A percentile compares a stretch with the other conserved stretches of the same genome.
Evolutionary conservation across 148 eudicot species (phyloP).

Genomic region (Cornus kousa): DNA sequence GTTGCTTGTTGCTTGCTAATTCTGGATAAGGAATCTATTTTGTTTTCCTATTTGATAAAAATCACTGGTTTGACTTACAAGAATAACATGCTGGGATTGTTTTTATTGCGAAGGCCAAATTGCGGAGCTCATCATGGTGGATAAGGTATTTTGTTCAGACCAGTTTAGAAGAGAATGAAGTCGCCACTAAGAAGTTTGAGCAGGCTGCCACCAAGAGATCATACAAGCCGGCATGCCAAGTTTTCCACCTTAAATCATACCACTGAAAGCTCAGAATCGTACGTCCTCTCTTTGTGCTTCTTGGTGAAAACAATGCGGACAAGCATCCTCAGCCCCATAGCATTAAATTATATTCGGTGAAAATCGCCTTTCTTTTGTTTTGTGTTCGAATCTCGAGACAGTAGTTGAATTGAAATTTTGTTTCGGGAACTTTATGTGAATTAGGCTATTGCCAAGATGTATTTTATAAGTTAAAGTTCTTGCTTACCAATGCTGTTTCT

Average conservation of each 20-base stretch:
- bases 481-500: conserved; percentile 6
- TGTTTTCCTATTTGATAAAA: too few relatives aligned
- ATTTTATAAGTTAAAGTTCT: background rate
- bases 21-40: background rate
- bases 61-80: background rate
- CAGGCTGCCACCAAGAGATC: conserved; percentile 64
- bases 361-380: background rate
- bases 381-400: background rate
- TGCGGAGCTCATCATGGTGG: conserved; percentile 96
- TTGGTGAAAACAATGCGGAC: background rate
- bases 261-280: conserved; percentile 29
- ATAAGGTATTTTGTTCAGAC: conserved; percentile 67
- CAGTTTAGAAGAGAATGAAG: conserved; percentile 77
- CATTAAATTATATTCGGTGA: conserved; percentile 1
- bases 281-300: background rate
- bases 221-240: conserved; percentile 73
- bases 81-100: background rate
- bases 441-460: background rate
- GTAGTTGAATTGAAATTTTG: background rate
- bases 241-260: conserved; percentile 83
- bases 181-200: conserved; percentile 79
- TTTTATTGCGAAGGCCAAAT: conserved; percentile 57
- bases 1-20: background rate
- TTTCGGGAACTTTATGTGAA: background rate
- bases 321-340: background rate